Evolutionary conservation across 176 grass and related monocot species (phyloP).

Genomic region (Melocanna baccifera): DNA sequence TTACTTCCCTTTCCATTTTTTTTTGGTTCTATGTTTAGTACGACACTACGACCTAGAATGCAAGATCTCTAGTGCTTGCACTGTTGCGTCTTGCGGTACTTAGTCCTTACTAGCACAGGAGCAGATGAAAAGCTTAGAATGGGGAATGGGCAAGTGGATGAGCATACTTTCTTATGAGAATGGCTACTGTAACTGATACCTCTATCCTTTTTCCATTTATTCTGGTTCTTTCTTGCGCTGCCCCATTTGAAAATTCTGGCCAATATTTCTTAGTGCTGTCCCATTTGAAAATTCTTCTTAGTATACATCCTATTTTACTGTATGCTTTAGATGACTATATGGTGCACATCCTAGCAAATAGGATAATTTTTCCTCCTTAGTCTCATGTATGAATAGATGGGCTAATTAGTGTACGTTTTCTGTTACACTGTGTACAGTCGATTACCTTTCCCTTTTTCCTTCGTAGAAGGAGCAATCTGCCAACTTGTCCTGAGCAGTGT

Average conservation of each 20-base stretch:
- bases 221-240: neutral
- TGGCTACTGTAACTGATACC: neutral
- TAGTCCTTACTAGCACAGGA: neutral
- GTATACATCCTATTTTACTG: conserved; percentile 25
- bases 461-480: conserved; percentile 22
- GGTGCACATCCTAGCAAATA: neutral
- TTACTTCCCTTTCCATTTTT: neutral
- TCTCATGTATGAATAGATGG: neutral
- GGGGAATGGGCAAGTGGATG: neutral
- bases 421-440: neutral
- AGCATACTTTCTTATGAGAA: conserved; percentile 6
- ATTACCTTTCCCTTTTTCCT: neutral
- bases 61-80: neutral
- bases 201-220: neutral
- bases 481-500: conserved; percentile 22
- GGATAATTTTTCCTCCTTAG: neutral
- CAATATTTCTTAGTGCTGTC: neutral
- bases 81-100: conserved; percentile 6
- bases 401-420: conserved; percentile 15
- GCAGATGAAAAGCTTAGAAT: neutral
- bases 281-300: neutral
- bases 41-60: neutral
- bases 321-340: conserved; percentile 15
- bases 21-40: neutral
- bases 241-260: no score